Evolutionary conservation across 371 early-diverging fungal species (phyloP).

Genomic region (Apophysomyces sp.): DNA sequence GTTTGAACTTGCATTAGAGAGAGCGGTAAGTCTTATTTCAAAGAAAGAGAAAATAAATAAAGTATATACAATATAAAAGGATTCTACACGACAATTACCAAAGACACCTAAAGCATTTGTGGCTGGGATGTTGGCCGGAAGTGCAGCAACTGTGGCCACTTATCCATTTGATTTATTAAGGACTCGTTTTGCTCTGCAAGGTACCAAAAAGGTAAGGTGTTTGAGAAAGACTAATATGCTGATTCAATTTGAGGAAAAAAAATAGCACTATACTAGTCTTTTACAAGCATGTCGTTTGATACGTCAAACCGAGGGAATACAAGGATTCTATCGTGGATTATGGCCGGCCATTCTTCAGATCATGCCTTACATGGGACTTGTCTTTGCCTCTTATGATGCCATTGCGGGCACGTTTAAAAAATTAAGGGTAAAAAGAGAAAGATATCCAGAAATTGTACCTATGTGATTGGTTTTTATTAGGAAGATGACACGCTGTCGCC

Average conservation of each 20-base stretch:
- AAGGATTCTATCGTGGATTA: constrained; percentile 88
- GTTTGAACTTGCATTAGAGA: constrained; percentile 31
- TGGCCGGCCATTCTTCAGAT: constrained; percentile 84
- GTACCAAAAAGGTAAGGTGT: constrained; percentile 53
- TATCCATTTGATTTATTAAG: constrained; percentile 94
- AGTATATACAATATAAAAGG: constrained; percentile 5
- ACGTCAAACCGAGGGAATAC: constrained; percentile 66
- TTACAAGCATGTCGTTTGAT: constrained; percentile 66
- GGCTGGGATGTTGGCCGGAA: constrained; percentile 76
- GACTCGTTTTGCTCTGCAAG: constrained; percentile 90
- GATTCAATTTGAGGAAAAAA: neutral
- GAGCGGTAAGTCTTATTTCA: constrained; percentile 9
- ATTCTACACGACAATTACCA: constrained; percentile 24
- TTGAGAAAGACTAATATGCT: neutral
- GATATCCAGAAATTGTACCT: neutral
- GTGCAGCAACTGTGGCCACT: constrained; percentile 75
- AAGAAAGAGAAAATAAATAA: neutral
- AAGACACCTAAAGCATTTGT: constrained; percentile 55
- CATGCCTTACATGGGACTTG: constrained; percentile 91
- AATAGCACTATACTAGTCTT: constrained; percentile 64
- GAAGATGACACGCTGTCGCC: constrained; percentile 22
- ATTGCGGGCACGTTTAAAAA: constrained; percentile 47
- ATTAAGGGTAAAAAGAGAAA: constrained; percentile 26
- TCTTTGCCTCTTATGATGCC: constrained; percentile 75
- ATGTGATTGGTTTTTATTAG: constrained; percentile 10